Conservation (phyloP, 106 monocot genomes). For the Platanthera zijinensis region DNA sequence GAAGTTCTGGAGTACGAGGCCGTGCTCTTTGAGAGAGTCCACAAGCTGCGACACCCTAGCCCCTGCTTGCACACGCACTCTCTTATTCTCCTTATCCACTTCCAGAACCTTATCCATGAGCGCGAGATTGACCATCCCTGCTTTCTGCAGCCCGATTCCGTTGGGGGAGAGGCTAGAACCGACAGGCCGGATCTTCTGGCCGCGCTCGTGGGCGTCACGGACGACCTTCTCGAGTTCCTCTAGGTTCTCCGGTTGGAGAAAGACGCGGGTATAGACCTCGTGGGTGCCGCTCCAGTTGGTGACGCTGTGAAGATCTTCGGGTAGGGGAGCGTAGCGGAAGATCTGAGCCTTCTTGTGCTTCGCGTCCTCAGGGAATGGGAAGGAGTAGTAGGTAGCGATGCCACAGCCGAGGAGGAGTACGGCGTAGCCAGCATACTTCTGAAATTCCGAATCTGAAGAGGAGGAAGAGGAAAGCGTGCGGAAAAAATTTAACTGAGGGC, state of each 20-base stretch:
- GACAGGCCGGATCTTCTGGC: slow-evolving; percentile 62
- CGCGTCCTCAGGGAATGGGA: slow-evolving; percentile 59
- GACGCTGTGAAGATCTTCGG: slow-evolving; percentile 90
- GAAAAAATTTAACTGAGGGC: slow-evolving; percentile 16
- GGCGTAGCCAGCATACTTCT: slow-evolving; percentile 79
- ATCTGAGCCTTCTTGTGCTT: slow-evolving; percentile 86
- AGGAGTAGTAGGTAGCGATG: slow-evolving; percentile 89
- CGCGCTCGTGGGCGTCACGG: slow-evolving; percentile 38
- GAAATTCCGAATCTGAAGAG: slow-evolving; percentile 55
- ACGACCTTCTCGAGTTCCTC: slow-evolving; percentile 55
- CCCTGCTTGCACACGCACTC: slow-evolving; percentile 81
- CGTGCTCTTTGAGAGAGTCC: slow-evolving; percentile 74
- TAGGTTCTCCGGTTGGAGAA: slow-evolving; percentile 79
- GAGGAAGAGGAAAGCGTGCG: slow-evolving; percentile 26
- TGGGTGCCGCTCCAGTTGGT: slow-evolving; percentile 98
- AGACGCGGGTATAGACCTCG: slow-evolving; percentile 72
- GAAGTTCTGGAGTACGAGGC: slow-evolving; percentile 90
- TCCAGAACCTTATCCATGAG: slow-evolving; percentile 89
- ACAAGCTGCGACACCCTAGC: slow-evolving; percentile 77
- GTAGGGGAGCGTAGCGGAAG: slow-evolving; percentile 87
- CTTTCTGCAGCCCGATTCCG: slow-evolving; percentile 68
- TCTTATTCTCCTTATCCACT: slow-evolving; percentile 60
- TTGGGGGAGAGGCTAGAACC: slow-evolving; percentile 92
- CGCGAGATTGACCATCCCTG: slow-evolving; percentile 88
- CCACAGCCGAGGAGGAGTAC: slow-evolving; percentile 69